Conservation (phyloP, 352 stramenopile species). For the Lagenidium giganteum region DNA sequence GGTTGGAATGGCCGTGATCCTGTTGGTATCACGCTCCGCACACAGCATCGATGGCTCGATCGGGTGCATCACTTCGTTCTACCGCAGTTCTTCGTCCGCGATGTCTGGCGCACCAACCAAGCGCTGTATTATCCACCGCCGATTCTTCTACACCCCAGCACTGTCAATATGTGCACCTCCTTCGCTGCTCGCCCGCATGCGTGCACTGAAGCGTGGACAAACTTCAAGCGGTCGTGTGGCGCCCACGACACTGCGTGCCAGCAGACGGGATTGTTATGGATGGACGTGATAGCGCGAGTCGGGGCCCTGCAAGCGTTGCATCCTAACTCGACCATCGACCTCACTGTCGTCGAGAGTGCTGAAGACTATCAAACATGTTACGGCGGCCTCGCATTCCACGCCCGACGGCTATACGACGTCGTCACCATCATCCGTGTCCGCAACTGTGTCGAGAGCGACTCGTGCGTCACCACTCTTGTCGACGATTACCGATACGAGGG, state of each 20-base stretch:
- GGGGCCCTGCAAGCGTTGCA: too few species aligned
- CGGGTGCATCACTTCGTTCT: conserved; percentile 37
- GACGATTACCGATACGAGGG: conserved; percentile 37
- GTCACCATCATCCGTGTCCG: neutral
- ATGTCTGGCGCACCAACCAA: conserved; percentile 30
- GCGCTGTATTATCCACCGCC: conserved; percentile 20
- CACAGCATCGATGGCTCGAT: conserved; percentile 27
- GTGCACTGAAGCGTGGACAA: conserved; percentile 7
- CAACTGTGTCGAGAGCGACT: neutral
- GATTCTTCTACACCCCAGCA: conserved; percentile 3
- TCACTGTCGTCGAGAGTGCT: too few species aligned
- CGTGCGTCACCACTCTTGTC: conserved; percentile 1
- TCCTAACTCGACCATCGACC: too few species aligned
- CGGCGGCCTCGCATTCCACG: conserved; percentile 24
- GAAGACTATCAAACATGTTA: neutral
- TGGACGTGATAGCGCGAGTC: neutral
- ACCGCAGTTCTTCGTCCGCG: conserved; percentile 22
- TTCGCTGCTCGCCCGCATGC: neutral
- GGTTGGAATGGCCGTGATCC: too few species aligned
- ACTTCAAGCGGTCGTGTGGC: too few species aligned
- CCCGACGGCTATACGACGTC: neutral
- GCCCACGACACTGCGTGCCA: too few species aligned
- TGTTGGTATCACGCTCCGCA: too few species aligned
- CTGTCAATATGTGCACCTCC: conserved; percentile 16
- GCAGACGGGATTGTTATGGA: neutral